phyloP scores from a whole-genome alignment of 2,329 filamentous ascomycete species.

The Plenodomus lindquistii region DNA sequence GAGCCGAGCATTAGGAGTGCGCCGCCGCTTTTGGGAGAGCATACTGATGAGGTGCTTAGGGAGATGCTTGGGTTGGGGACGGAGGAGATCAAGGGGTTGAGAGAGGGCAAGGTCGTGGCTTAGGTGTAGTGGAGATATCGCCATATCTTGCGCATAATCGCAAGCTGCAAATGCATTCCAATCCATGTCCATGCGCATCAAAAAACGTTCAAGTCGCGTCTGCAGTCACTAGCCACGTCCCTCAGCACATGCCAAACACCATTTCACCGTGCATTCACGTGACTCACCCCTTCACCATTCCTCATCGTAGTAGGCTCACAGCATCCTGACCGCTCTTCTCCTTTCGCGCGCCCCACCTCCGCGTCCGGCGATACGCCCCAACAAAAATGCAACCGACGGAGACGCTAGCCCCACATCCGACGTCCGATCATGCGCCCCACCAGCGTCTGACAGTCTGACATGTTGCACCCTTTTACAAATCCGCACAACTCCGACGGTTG shows the following conservation, averaged over 20 bases:
- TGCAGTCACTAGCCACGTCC: too few relatives aligned
- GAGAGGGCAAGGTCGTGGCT: slow-evolving; percentile 13
- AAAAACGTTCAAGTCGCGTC: too few relatives aligned
- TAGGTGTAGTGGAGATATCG: too few relatives aligned
- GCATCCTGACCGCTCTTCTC: background rate
- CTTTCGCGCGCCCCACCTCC: slow-evolving; percentile 1
- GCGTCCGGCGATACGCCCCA: background rate
- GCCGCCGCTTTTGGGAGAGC: slow-evolving; percentile 74
- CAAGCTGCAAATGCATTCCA: too few relatives aligned
- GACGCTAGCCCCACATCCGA: slow-evolving; percentile 30
- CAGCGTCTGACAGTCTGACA: slow-evolving; percentile 3
- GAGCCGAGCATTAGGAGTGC: slow-evolving; percentile 73
- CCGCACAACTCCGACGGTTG: background rate
- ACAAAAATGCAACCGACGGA: background rate
- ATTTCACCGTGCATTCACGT: background rate
- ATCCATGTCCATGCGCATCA: too few relatives aligned
- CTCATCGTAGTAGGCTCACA: too few relatives aligned
- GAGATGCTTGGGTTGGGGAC: slow-evolving; percentile 33
- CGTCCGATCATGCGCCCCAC: slow-evolving; percentile 3
- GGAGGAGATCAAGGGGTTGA: slow-evolving; percentile 22
- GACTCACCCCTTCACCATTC: background rate
- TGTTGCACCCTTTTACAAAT: background rate
- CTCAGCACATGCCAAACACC: too few relatives aligned
- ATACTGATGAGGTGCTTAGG: slow-evolving; percentile 40
- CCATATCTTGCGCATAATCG: too few relatives aligned